Evolutionary conservation across 2,329 filamentous ascomycete genomes (phyloP), one percentile per base, ranked within the genome.

Genomic region (Arthrobotrys pseudoclavata): DNA sequence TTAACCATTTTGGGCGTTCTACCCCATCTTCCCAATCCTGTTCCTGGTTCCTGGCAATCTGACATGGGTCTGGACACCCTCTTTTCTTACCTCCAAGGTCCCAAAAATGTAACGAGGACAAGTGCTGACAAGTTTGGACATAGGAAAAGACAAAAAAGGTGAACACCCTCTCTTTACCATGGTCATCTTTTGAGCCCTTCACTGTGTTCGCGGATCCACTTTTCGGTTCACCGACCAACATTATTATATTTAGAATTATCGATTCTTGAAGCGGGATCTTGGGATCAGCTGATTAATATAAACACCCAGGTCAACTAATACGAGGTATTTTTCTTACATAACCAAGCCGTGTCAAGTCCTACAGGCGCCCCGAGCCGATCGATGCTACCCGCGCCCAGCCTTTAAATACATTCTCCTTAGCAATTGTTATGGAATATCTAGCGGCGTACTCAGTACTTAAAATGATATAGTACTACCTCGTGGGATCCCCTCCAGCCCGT

Each of bases 41-140:
- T 76, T 76, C 72, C 72, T 76, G 72, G 72, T 76, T 76, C 72
- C 72, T 76, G 72, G 72, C 72, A 76, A 76, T 67, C 66, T 66
- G 52, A 69, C 72, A 76, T 76, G 72, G 72, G 66, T 70, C 48
- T n/a, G 31, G 66, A 70, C 72, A 76, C 71, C 63, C 71, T 64
- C 20, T 70, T 70, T 70, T 70, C 72, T 60, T 57, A 72, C 48
- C 29, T 50, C 37, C 42, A 52, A 76, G 53, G 26, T 64, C 45
- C 68, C 45, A 70, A 69, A 40, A 64, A 69, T 64, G 57, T 63
- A 42, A 63, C 64, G 48, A 62, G 34, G 37, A 61, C 60, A 62
- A 53, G 52, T 42, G 50, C 52, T 74, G 61, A 50, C 69, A 61
- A 68, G 31, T 63, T 10, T 50, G 13, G 18, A 34, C 48, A 50